Conservation (phyloP, 495 filamentous ascomycete species). For the Podospora bellae-mahoneyi region DNA sequence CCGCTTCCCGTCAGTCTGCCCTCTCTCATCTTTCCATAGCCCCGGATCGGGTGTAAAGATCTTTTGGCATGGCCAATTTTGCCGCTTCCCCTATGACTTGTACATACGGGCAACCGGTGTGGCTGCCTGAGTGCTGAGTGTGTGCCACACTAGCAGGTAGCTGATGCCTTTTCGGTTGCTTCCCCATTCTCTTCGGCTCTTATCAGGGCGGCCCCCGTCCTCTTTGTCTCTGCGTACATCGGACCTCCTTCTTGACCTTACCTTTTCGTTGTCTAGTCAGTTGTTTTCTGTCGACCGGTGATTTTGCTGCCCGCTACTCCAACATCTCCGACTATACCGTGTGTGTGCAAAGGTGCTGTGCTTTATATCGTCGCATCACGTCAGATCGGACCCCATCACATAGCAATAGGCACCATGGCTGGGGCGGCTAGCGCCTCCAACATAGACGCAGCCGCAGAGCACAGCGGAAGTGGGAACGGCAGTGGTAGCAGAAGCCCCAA, state of each 20-base stretch:
- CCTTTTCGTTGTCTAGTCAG: background rate
- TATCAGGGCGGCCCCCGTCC: background rate
- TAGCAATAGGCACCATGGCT: constrained; percentile 3
- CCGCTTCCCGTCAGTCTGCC: background rate
- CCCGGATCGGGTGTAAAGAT: background rate
- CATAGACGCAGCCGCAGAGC: constrained; percentile 5
- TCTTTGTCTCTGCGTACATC: background rate
- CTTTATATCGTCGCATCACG: background rate
- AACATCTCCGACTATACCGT: background rate
- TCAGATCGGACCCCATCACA: background rate
- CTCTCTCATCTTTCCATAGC: background rate
- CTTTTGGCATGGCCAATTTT: background rate
- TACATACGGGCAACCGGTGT: constrained; percentile 10
- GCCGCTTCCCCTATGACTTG: constrained; percentile 15
- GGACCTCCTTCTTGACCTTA: background rate
- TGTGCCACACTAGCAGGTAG: constrained; percentile 8
- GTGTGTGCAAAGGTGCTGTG: background rate
- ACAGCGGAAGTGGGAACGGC: background rate
- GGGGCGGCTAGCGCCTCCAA: constrained; percentile 10
- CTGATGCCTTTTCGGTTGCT: background rate
- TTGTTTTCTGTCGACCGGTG: background rate
- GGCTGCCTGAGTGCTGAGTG: constrained; percentile 15
- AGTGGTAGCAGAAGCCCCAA: background rate
- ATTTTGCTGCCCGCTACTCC: background rate
- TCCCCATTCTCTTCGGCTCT: background rate